Percentiles rank a stretch among this genome's conserved stretches.
These are phyloP conservation scores for Neurospora discreta DNA, from an alignment of 495 filamentous ascomycete species.

Conservation along the genomic window DNA sequence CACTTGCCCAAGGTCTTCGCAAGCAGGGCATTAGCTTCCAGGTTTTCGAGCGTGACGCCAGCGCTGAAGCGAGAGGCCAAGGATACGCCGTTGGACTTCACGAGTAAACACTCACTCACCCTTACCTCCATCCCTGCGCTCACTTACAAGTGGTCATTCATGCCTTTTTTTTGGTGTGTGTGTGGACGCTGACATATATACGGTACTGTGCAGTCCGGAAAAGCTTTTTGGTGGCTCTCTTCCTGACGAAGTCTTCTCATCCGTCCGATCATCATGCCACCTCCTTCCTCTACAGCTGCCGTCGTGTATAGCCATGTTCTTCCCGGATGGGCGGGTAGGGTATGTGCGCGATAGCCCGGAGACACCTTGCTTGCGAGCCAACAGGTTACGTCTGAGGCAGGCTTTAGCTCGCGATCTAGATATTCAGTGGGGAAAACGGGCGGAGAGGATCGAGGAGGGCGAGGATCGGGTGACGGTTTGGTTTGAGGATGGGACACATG, in stretches of 20 bases:
- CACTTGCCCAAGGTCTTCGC: constrained; percentile 32
- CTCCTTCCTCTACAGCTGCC: constrained; percentile 35
- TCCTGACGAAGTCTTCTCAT: constrained; percentile 5
- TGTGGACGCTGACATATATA: not conserved
- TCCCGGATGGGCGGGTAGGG: constrained; percentile 1
- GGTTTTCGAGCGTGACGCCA: constrained; percentile 38
- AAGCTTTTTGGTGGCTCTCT: constrained; percentile 18
- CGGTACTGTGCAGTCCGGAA: constrained; percentile 13
- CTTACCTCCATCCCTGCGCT: not conserved
- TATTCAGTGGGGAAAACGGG: constrained; percentile 25
- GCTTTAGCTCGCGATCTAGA: constrained; percentile 20
- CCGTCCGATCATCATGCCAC: constrained; percentile 11
- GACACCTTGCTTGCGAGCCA: constrained; percentile 35
- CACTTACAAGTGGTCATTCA: not conserved
- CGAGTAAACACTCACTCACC: constrained; percentile 30
- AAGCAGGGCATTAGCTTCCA: constrained; percentile 40
- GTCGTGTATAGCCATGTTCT: constrained; percentile 31
- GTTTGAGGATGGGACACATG: constrained; percentile 59
- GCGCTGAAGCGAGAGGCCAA: constrained; percentile 23
- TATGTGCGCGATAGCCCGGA: constrained; percentile 16
- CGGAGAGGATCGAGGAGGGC: constrained; percentile 13
- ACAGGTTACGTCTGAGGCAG: constrained; percentile 24
- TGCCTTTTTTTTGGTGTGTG: no score
- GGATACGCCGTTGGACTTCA: constrained; percentile 48
- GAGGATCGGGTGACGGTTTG: constrained; percentile 47